Base-by-base conservation (phyloP, 2,329 filamentous ascomycete genomes). In the Cercospora sesami region DNA sequence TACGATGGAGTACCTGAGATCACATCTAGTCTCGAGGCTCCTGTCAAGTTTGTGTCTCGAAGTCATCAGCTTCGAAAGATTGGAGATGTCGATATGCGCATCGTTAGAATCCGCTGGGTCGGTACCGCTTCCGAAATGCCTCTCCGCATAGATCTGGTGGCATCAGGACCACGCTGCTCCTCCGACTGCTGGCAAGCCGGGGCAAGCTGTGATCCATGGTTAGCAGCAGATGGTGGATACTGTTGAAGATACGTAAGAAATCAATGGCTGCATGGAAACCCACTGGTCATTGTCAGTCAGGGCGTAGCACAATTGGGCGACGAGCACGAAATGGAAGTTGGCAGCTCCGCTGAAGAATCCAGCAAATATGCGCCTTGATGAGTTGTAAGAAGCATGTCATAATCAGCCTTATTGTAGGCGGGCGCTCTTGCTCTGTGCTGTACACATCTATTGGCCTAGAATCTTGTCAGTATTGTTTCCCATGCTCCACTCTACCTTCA, bases 361-460 rank as follows among this genome's bases (percentile, higher is more conserved):
- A 51, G 21, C 18, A 9, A 26, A 14, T 2, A 23, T 12, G 45
- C 45, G 45, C 45, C 14, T 5, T 26, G 10, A 14, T 21, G 6
- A 16, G 2, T 23, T 26, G 45, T 0, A 7, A 16, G 16, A 26
- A 51, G 18, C 45, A 51, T 26, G 16, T 51, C 45, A 26, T 51
- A 30, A 30, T 18, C 14, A 58, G 14, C 53, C 26, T 30, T 33
- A 12, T 58, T n/a, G 53, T 16, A 30, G 4, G 53, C 30, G 4
- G 45, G 53, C 53, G 53, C 53, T 58, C 53, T 33, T 30, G 53
- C 53, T 58, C 26, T 62, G 51, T 66, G 53, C 48, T 63, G 48
- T 68, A 68, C 67, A 68, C 36, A 18, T 59, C 67, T 66, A 68
- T 68, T 68, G 67, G 59, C 66, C 66, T 66, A 33, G 18, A 36